A percentile compares a stretch with the other conserved stretches of the same genome.
These are phyloP conservation scores for Linnemannia elongata DNA, from an alignment of 192 early-diverging fungal genomes.

Conservation along the genomic window DNA sequence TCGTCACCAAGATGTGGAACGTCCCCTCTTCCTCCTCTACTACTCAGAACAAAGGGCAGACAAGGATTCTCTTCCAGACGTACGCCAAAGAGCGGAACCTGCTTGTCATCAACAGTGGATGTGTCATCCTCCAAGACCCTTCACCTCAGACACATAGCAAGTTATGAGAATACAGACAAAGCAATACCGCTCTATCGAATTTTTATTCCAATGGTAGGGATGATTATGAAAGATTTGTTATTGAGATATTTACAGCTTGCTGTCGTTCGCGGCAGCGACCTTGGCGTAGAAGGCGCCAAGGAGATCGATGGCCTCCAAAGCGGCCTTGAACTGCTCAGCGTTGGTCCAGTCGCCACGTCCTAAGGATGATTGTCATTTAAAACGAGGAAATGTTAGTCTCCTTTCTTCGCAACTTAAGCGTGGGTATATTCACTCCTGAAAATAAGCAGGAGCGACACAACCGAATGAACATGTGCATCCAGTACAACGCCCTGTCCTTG, in stretches of 20 bases:
- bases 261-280: conserved; percentile 23
- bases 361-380: not conserved
- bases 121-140: conserved; percentile 51
- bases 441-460: not conserved
- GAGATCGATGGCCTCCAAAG: conserved; percentile 33
- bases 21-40: conserved; percentile 29
- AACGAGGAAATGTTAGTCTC: not conserved
- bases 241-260: conserved; percentile 29
- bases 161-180: not conserved
- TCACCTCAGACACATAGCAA: not conserved
- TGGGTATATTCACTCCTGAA: not conserved
- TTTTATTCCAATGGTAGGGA: not conserved
- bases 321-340: conserved; percentile 21
- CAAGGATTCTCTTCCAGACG: conserved; percentile 64
- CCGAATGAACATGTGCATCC: not conserved
- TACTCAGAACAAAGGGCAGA: conserved; percentile 41
- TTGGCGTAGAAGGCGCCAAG: conserved; percentile 47
- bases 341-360: conserved; percentile 39
- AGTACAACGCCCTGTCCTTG: too few species aligned
- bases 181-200: not conserved
- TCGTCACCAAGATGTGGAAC: conserved; percentile 77
- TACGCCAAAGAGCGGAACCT: conserved; percentile 67
- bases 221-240: not conserved
- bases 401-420: not conserved
- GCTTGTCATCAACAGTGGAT: conserved; percentile 69